Conservation (phyloP, 208 protist genomes). For the Trypanosomatidae sp. region DNA sequence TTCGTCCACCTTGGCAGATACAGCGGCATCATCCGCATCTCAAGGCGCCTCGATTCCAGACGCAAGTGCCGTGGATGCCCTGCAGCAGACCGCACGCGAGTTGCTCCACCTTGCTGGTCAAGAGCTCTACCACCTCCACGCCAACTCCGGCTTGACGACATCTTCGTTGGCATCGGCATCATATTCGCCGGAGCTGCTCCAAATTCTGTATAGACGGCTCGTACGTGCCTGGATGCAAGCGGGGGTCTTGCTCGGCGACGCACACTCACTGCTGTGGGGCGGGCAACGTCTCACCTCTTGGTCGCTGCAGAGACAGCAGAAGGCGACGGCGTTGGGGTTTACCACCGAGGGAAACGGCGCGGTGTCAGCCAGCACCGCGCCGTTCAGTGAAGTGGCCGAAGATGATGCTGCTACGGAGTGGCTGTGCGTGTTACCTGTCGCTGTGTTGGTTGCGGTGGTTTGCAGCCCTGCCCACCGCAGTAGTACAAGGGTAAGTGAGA, state of each 20-base stretch:
- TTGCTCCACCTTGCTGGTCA: slow-evolving; percentile 15
- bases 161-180: not conserved
- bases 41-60: no score
- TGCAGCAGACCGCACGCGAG: slow-evolving; percentile 5
- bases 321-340: not conserved
- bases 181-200: not conserved
- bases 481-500: slow-evolving; percentile 2
- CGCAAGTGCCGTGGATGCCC: not conserved
- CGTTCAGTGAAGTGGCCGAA: not conserved
- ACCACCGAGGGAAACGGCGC: not conserved
- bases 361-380: not conserved
- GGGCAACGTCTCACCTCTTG: slow-evolving; percentile 11
- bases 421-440: slow-evolving; percentile 15
- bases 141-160: not conserved
- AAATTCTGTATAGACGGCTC: not conserved
- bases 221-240: slow-evolving; percentile 28
- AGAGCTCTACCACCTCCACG: slow-evolving; percentile 3
- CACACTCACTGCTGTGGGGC: slow-evolving; percentile 7
- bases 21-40: not conserved
- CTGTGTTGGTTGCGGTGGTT: not conserved
- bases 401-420: slow-evolving; percentile 7
- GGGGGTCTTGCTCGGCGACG: slow-evolving; percentile 22
- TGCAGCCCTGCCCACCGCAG: not conserved
- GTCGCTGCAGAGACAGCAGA: not conserved
- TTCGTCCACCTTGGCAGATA: not conserved